Percentiles rank a stretch among this genome's conserved stretches.
phyloP scores from a whole-genome alignment of 371 early-diverging fungal species.

The Capniomyces stellatus region DNA sequence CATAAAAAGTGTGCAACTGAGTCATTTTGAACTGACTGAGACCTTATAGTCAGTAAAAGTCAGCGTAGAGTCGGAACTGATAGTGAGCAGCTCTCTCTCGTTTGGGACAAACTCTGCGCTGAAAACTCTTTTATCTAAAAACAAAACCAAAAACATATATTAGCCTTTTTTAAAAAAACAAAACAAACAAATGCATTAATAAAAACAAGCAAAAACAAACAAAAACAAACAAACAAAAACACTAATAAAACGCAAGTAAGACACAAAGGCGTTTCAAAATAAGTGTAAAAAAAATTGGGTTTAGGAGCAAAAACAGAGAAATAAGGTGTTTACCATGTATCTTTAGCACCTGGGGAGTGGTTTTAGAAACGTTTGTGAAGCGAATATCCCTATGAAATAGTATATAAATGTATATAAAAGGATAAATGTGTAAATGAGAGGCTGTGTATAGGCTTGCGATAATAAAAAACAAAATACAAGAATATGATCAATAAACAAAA shows the following conservation, averaged over 20 bases:
- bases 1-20: background rate
- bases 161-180: background rate
- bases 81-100: background rate
- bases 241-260: too few relatives aligned
- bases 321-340: conserved; percentile 1
- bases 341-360: background rate
- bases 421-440: too few relatives aligned
- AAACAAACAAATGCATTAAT: background rate
- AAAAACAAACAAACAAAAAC: too few relatives aligned
- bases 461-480: background rate
- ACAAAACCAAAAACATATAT: background rate
- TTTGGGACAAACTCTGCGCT: conserved; percentile 1
- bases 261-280: too few relatives aligned
- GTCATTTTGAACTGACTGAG: background rate
- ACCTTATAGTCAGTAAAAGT: conserved; percentile 1
- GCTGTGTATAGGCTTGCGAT: too few relatives aligned
- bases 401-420: too few relatives aligned
- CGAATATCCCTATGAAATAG: conserved; percentile 6
- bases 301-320: too few relatives aligned
- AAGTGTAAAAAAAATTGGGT: too few relatives aligned
- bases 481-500: background rate
- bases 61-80: background rate
- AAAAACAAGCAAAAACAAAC: too few relatives aligned
- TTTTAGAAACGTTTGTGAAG: conserved; percentile 1
- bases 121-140: conserved; percentile 3